phyloP scores from a whole-genome alignment of 2,329 filamentous ascomycete species.

The Colletotrichum paranaense region DNA sequence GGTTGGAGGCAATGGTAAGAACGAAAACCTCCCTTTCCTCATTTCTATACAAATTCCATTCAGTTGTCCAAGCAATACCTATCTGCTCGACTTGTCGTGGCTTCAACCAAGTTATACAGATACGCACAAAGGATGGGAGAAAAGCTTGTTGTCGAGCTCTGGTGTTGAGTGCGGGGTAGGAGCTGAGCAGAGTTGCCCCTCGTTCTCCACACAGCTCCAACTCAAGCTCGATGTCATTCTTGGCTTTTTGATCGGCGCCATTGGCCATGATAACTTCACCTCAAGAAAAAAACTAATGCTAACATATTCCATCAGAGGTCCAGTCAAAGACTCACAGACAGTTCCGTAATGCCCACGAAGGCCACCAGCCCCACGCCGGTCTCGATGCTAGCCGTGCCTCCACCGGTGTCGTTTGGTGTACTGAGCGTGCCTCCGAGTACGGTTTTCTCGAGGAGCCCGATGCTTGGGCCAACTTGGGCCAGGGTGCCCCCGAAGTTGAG shows the following conservation, averaged over 20 bases:
- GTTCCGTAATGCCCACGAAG: conserved; percentile 90
- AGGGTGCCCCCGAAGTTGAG: conserved; percentile 94
- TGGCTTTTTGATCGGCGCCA: conserved; percentile 15
- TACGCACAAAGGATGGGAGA: conserved; percentile 1
- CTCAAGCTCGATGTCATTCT: conserved; percentile 28
- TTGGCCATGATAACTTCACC: not conserved
- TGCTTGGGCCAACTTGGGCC: conserved; percentile 91
- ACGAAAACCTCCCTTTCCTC: not conserved
- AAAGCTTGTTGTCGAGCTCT: conserved; percentile 24
- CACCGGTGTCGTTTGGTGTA: conserved; percentile 95
- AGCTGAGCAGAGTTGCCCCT: conserved; percentile 33
- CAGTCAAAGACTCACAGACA: conserved; percentile 87
- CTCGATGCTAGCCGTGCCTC: conserved; percentile 89
- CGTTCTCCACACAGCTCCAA: conserved; percentile 35
- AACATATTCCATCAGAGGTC: conserved; percentile 67
- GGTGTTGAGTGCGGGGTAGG: conserved; percentile 30
- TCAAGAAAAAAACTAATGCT: conserved; percentile 18
- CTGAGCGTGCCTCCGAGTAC: conserved; percentile 87
- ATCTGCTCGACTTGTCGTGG: not conserved
- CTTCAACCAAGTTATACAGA: not conserved
- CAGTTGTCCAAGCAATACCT: not conserved
- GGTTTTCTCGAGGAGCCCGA: conserved; percentile 87
- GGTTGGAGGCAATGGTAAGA: conserved; percentile 42
- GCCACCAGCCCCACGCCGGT: conserved; percentile 90
- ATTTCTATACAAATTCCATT: not conserved